Evolutionary conservation across 2,329 filamentous ascomycete species (phyloP).

Genomic region (Blastomyces gilchristii): DNA sequence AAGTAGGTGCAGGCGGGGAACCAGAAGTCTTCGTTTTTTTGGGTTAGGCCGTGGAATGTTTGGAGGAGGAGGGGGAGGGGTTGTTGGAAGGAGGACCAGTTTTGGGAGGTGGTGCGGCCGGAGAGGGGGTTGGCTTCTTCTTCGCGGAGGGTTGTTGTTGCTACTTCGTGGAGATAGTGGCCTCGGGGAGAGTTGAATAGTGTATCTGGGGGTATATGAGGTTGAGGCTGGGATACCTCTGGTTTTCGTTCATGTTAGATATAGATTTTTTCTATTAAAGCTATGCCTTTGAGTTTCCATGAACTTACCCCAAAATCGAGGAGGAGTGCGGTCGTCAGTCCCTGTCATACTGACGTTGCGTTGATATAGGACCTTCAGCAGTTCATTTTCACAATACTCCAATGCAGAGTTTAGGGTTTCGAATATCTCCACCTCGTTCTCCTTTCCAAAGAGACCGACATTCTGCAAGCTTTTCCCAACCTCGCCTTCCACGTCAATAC

Average conservation of each 20-base stretch:
- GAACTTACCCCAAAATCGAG: conserved; percentile 9
- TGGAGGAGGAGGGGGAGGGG: conserved; percentile 86
- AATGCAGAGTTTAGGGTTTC: conserved; percentile 86
- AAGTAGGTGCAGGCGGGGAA: conserved; percentile 72
- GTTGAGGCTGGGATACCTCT: conserved; percentile 1
- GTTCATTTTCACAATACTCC: conserved; percentile 89
- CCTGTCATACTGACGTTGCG: conserved; percentile 46
- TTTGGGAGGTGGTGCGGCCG: conserved; percentile 39
- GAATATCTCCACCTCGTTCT: conserved; percentile 66
- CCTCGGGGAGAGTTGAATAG: conserved; percentile 67
- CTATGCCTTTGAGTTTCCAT: not conserved
- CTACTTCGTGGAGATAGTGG: conserved; percentile 66
- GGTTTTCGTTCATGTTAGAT: not conserved
- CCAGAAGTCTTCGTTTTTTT: conserved; percentile 92
- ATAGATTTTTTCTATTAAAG: not conserved
- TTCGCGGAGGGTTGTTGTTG: conserved; percentile 62
- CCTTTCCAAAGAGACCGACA: conserved; percentile 68
- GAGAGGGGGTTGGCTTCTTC: conserved; percentile 42
- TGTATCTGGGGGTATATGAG: conserved; percentile 34
- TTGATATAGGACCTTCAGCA: conserved; percentile 69
- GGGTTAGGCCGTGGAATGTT: conserved; percentile 81
- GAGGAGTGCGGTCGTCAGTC: conserved; percentile 11
- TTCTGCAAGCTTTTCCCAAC: conserved; percentile 71
- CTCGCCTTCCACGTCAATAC: conserved; percentile 63
- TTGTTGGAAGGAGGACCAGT: conserved; percentile 80